Conservation (phyloP, 2,329 filamentous ascomycete genomes). For the Thielaviopsis euricoi region DNA sequence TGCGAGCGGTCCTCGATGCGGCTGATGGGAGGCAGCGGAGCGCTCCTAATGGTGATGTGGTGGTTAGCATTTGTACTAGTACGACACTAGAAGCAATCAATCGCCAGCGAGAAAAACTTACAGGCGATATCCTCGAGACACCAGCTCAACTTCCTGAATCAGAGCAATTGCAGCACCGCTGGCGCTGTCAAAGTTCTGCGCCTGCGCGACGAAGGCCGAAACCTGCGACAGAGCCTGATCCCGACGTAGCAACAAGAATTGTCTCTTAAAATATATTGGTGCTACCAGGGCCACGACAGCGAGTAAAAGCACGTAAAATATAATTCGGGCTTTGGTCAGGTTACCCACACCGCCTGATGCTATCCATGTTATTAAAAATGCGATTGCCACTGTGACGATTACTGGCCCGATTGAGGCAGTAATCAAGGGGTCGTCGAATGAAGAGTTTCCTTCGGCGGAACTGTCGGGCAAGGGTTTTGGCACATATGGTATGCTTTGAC, state of each 20-base stretch:
- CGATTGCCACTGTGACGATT: conserved; percentile 50
- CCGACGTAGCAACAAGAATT: conserved; percentile 66
- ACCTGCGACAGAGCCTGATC: conserved; percentile 57
- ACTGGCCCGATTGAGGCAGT: conserved; percentile 36
- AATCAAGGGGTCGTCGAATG: conserved; percentile 17
- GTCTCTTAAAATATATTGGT: conserved; percentile 58
- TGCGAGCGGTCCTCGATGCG: conserved; percentile 74
- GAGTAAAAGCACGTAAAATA: conserved; percentile 28
- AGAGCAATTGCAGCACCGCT: conserved; percentile 61
- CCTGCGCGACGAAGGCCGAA: conserved; percentile 50
- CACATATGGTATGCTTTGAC: conserved; percentile 15
- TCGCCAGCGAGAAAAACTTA: conserved; percentile 31
- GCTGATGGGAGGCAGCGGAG: conserved; percentile 79
- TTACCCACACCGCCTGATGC: conserved; percentile 27
- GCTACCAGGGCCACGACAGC: conserved; percentile 36
- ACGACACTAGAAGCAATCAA: conserved; percentile 11
- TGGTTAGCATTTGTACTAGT: conserved; percentile 14
- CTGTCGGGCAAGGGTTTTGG: background rate
- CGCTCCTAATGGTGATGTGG: conserved; percentile 44
- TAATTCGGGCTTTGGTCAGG: conserved; percentile 39
- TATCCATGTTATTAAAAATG: conserved; percentile 58
- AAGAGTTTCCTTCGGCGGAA: conserved; percentile 14
- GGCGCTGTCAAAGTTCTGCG: conserved; percentile 67
- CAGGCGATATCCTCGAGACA: conserved; percentile 79
- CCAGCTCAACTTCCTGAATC: conserved; percentile 88